phyloP scores from a whole-genome alignment of 192 early-diverging fungal species.

The Jimgerdemannia lactiflua region DNA sequence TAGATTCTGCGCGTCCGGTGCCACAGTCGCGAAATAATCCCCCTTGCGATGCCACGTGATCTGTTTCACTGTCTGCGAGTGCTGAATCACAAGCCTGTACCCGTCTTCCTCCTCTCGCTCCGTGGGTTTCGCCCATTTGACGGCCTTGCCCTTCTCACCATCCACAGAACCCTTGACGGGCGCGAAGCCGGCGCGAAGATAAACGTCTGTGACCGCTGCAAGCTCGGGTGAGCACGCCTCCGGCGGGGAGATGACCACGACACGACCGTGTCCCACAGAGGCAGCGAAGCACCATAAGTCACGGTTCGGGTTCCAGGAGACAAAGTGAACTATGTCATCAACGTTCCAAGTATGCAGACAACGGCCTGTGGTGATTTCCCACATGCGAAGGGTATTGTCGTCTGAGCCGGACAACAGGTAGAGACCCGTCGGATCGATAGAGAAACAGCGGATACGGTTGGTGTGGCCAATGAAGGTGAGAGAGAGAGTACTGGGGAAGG shows the following conservation, averaged over 20 bases:
- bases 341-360: slow-evolving; percentile 78
- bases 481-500: slow-evolving; percentile 83
- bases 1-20: slow-evolving; percentile 70
- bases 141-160: slow-evolving; percentile 11
- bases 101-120: slow-evolving; percentile 45
- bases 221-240: slow-evolving; percentile 43
- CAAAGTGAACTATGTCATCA: slow-evolving; percentile 62
- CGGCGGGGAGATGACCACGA: slow-evolving; percentile 50
- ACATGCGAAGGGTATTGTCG: slow-evolving; percentile 83
- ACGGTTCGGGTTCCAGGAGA: slow-evolving; percentile 90
- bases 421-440: slow-evolving; percentile 91
- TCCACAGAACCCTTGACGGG: slow-evolving; percentile 12
- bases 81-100: slow-evolving; percentile 44
- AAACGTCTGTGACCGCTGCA: slow-evolving; percentile 35
- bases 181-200: slow-evolving; percentile 43
- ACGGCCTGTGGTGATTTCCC: slow-evolving; percentile 91
- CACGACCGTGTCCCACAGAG: slow-evolving; percentile 54
- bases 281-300: slow-evolving; percentile 77
- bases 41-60: slow-evolving; percentile 96
- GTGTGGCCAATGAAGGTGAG: slow-evolving; percentile 83
- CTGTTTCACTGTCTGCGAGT: slow-evolving; percentile 67
- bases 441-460: slow-evolving; percentile 74
- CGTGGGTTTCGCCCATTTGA: slow-evolving; percentile 51
- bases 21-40: slow-evolving; percentile 91
- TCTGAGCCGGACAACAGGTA: slow-evolving; percentile 90